Evolutionary conservation across 2,329 filamentous ascomycete genomes (phyloP).

Genomic region (Sporothrix pallida): DNA sequence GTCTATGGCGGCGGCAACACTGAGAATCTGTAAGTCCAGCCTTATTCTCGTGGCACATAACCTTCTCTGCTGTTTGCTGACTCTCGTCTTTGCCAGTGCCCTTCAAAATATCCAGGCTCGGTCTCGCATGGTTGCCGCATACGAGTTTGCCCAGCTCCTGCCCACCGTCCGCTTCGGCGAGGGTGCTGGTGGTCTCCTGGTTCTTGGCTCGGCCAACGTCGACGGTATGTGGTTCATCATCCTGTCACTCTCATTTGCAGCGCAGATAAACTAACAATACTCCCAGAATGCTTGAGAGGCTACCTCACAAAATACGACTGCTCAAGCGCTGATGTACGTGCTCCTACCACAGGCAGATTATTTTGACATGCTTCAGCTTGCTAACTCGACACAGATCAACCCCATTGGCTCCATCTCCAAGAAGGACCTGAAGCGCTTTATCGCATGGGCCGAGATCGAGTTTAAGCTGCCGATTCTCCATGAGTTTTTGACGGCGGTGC

Average conservation of each 20-base stretch:
- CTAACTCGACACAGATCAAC: conserved; percentile 52
- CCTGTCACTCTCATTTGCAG: background rate
- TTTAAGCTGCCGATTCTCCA: conserved; percentile 69
- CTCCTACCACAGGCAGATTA: too few relatives aligned
- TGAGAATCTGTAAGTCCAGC: conserved; percentile 58
- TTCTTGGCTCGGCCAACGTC: conserved; percentile 39
- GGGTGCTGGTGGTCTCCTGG: conserved; percentile 38
- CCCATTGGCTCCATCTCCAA: conserved; percentile 68
- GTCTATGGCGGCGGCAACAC: conserved; percentile 66
- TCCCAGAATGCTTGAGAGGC: conserved; percentile 44
- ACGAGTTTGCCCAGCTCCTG: conserved; percentile 48
- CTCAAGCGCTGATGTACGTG: conserved; percentile 34
- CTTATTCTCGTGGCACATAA: background rate
- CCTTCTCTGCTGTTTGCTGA: background rate
- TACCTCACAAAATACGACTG: conserved; percentile 76
- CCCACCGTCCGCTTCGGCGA: conserved; percentile 37
- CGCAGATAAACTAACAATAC: conserved; percentile 38
- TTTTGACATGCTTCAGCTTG: background rate
- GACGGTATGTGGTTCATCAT: conserved; percentile 39
- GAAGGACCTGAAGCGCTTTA: conserved; percentile 71
- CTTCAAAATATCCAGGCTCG: conserved; percentile 70
- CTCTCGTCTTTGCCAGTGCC: conserved; percentile 43
- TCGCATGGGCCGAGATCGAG: conserved; percentile 63
- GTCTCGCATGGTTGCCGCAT: conserved; percentile 64
- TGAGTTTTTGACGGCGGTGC: conserved; percentile 67